These are phyloP conservation scores for Penicillium sp. DNA, from an alignment of 2,329 filamentous ascomycete species.

Conservation along the genomic window DNA sequence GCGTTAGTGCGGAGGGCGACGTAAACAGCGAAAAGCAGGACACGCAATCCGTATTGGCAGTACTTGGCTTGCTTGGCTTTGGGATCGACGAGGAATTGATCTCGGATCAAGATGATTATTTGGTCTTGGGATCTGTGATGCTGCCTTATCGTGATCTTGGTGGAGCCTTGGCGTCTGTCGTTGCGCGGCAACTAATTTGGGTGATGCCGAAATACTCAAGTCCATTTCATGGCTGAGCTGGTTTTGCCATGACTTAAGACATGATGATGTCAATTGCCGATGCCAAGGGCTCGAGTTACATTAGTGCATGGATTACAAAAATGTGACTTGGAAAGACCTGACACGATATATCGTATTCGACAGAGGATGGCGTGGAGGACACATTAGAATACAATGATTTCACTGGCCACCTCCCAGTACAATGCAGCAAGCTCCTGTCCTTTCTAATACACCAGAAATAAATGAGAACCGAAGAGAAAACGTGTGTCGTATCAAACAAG, in stretches of 20 bases:
- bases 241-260: neutral
- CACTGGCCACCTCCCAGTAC: conserved; percentile 4
- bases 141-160: neutral
- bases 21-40: neutral
- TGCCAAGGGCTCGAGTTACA: conserved; percentile 5
- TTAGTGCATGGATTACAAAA: neutral
- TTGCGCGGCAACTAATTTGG: conserved; percentile 1
- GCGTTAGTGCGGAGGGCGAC: conserved; percentile 19
- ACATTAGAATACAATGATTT: conserved; percentile 16
- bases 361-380: conserved; percentile 7
- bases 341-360: conserved; percentile 7
- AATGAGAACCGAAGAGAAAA: conserved; percentile 9
- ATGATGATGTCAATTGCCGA: neutral
- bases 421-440: conserved; percentile 19
- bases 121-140: neutral
- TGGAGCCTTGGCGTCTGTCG: neutral
- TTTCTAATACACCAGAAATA: conserved; percentile 18
- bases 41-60: conserved; percentile 4
- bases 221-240: neutral
- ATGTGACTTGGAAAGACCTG: neutral
- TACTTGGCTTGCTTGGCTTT: neutral
- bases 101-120: neutral
- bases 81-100: neutral
- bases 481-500: conserved; percentile 21
- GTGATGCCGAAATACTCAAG: neutral